These are phyloP conservation scores for Flaveria sonorensis DNA, from an alignment of 129 eudicot genomes.

Conservation along the genomic window DNA sequence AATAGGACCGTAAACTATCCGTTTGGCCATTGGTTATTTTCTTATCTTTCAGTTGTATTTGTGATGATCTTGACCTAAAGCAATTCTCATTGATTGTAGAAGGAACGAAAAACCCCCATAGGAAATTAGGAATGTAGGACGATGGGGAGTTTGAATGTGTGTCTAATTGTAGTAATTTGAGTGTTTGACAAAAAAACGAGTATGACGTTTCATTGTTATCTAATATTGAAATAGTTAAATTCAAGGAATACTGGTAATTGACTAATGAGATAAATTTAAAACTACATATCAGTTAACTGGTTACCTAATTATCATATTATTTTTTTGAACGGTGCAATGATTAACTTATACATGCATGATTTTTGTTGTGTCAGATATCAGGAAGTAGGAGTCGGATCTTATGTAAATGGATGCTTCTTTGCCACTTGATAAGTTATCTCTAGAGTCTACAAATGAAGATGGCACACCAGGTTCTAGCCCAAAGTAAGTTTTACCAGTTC, in stretches of 20 bases:
- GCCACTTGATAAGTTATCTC: slow-evolving; percentile 55
- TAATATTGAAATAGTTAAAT: slow-evolving; percentile 2
- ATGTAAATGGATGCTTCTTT: slow-evolving; percentile 41
- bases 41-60: background rate
- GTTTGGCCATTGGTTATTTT: too few relatives aligned
- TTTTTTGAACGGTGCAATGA: background rate
- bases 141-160: background rate
- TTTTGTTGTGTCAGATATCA: slow-evolving; percentile 14
- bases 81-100: background rate
- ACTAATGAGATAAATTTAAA: background rate
- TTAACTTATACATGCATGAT: background rate
- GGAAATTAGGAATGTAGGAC: background rate
- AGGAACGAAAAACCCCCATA: background rate
- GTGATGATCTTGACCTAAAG: background rate
- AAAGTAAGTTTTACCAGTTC: slow-evolving; percentile 37
- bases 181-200: background rate
- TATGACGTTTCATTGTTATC: background rate
- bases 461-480: slow-evolving; percentile 26
- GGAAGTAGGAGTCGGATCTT: background rate
- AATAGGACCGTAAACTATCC: too few relatives aligned
- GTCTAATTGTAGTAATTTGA: background rate
- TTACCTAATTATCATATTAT: background rate
- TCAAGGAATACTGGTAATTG: background rate
- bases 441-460: slow-evolving; percentile 27
- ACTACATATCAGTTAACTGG: background rate